Evolutionary conservation across 257 asterid species (phyloP).

Genomic region (Solanum arcanum): DNA sequence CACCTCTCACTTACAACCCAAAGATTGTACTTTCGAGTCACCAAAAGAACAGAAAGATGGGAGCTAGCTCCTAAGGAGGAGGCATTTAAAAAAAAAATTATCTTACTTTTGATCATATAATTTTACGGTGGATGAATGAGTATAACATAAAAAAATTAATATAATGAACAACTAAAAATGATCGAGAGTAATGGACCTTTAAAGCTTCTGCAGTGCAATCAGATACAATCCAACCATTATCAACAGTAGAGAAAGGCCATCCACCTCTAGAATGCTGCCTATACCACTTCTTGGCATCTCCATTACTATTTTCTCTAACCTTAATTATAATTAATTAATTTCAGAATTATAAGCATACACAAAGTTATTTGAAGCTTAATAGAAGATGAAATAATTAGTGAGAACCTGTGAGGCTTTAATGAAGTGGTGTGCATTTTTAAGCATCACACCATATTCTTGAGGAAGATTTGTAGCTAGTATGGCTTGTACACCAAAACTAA

Average conservation of each 20-base stretch:
- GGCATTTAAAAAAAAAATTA: no score
- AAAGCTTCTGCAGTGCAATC: constrained; percentile 74
- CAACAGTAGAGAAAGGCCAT: constrained; percentile 68
- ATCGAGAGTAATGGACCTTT: constrained; percentile 18
- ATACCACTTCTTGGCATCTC: constrained; percentile 29
- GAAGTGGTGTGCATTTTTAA: constrained; percentile 44
- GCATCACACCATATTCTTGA: constrained; percentile 34
- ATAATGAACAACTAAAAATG: no score
- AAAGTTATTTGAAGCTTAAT: background rate
- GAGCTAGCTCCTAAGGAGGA: no score
- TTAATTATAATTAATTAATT: background rate
- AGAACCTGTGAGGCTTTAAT: constrained; percentile 52
- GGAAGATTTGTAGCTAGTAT: constrained; percentile 32
- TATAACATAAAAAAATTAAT: no score
- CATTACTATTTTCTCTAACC: constrained; percentile 27
- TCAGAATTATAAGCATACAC: background rate
- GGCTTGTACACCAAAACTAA: constrained; percentile 53
- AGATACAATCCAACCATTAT: constrained; percentile 62
- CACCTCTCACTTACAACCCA: no score
- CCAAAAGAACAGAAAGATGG: no score
- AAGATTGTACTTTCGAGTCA: no score
- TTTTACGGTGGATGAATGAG: no score
- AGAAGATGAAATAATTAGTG: background rate
- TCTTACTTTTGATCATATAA: no score
- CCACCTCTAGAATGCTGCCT: constrained; percentile 67